Conservation (phyloP, 257 asterid species). For the Asclepias syriaca region DNA sequence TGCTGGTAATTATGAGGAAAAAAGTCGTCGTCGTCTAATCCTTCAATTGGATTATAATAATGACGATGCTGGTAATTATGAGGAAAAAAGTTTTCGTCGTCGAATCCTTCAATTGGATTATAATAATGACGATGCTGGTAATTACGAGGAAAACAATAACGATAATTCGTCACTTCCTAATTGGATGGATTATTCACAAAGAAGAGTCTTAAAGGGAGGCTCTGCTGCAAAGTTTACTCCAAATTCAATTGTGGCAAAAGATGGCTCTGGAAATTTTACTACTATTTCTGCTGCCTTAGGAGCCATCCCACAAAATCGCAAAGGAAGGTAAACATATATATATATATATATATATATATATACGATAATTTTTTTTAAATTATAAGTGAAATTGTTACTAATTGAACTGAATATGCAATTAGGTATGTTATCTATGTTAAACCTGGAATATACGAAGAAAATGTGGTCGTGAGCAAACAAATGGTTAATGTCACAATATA, state of each 20-base stretch:
- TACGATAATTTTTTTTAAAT: no score
- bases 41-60: conserved; percentile 4
- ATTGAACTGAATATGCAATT: no score
- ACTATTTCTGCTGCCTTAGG: conserved; percentile 58
- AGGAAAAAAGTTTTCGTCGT: neutral
- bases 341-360: no score
- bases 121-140: no score
- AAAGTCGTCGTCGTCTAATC: conserved; percentile 20
- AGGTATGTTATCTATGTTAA: conserved; percentile 64
- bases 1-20: no score
- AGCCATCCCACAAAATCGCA: conserved; percentile 50
- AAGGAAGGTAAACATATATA: conserved; percentile 45
- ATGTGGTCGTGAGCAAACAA: conserved; percentile 49
- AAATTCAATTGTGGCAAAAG: conserved; percentile 69
- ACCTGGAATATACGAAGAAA: conserved; percentile 72
- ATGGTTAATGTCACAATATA: conserved; percentile 70
- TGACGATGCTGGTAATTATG: no score
- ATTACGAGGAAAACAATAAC: neutral
- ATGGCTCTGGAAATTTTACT: conserved; percentile 56
- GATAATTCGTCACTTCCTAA: conserved; percentile 21
- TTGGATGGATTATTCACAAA: conserved; percentile 50
- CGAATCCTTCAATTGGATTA: conserved; percentile 24
- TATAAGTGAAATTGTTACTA: no score
- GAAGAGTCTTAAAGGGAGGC: conserved; percentile 47
- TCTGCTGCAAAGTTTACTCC: conserved; percentile 28